Evolutionary conservation across 2,329 filamentous ascomycete genomes (phyloP).

Genomic region (Penicillium crustosum): DNA sequence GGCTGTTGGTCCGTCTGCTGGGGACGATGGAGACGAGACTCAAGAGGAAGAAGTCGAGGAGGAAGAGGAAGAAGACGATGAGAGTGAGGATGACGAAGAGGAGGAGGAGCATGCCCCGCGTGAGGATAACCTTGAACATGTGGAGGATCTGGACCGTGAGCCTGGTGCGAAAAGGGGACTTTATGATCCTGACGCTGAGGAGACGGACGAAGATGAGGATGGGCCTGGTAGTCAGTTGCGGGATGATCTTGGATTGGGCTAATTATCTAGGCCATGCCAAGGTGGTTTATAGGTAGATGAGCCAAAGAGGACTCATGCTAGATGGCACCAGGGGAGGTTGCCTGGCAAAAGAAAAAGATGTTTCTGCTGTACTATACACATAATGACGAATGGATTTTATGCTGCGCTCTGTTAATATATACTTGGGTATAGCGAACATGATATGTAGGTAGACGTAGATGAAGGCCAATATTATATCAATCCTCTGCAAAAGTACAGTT

Average conservation of each 20-base stretch:
- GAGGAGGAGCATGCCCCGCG: slow-evolving; percentile 15
- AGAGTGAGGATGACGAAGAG: slow-evolving; percentile 25
- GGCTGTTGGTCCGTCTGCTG: slow-evolving; percentile 3
- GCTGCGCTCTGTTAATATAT: slow-evolving; percentile 1
- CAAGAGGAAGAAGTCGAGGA: slow-evolving; percentile 30
- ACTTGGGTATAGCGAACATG: not conserved
- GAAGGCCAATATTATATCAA: not conserved
- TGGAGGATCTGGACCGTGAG: slow-evolving; percentile 39
- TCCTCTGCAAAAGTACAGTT: too few species aligned
- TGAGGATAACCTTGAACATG: slow-evolving; percentile 9
- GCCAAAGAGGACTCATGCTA: not conserved
- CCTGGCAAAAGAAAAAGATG: not conserved
- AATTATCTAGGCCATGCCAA: slow-evolving; percentile 3
- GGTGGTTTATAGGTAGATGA: not conserved
- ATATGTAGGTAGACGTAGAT: not conserved
- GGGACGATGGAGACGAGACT: slow-evolving; percentile 20
- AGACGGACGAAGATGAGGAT: slow-evolving; percentile 36
- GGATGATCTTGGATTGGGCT: slow-evolving; percentile 33
- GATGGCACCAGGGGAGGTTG: not conserved
- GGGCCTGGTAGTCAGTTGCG: slow-evolving; percentile 33
- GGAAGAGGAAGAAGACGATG: slow-evolving; percentile 26
- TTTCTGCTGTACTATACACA: slow-evolving; percentile 22
- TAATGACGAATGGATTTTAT: slow-evolving; percentile 23
- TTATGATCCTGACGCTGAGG: slow-evolving; percentile 36
- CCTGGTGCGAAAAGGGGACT: slow-evolving; percentile 20